Evolutionary conservation across 306 rosid species (phyloP), one percentile per base, ranked within the genome.

Genomic region (Vachellia collinsii): DNA sequence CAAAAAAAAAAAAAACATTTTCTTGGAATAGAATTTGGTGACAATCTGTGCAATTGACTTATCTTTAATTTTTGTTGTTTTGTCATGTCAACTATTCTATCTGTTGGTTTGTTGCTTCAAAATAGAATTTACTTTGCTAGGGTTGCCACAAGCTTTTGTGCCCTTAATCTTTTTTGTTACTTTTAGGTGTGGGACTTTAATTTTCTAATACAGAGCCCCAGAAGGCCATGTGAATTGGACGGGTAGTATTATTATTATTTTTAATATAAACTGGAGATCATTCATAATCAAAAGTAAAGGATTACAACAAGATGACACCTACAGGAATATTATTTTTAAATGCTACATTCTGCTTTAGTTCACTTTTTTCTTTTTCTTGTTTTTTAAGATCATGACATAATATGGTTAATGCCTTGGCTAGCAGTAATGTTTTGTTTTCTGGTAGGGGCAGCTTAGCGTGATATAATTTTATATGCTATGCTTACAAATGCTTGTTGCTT

Each of bases 381-480:
- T 42, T 9, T 67, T 1, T 19, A n/a, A 11, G 23, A 43, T 20
- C 34, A 9, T 39, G 72, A 17, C 3, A 20, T 12, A 44, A 66
- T 77, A 66, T 77, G 44, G 16, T 36, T 19, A 3, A 11, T 62
- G 46, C 67, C 70, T 59, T 66, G 48, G 42, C 70, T 59, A 66
- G 64, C 39, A 54, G 39, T 66, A 73, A 25, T 77, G 42, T 47
- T 65, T 36, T 85, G 70, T 76, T 84, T 36, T 41, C 66, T 77
- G 34, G 42, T 44, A 51, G 63, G 34, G 63, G 63, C 4, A 20
- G 34, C 63, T 20, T 7, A n/a, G 63, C 25, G 5, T 56, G 13
- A 20, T 12, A 3, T 20, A 56, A 20, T 56, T 11, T 56, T 56
- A 82, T 59, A 64, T 41, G 41, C 23, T 53, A 79, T 50, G 61